Evolutionary conservation across 1,284 basidiomycete species (phyloP).

Genomic region (Austroboletus niveus): DNA sequence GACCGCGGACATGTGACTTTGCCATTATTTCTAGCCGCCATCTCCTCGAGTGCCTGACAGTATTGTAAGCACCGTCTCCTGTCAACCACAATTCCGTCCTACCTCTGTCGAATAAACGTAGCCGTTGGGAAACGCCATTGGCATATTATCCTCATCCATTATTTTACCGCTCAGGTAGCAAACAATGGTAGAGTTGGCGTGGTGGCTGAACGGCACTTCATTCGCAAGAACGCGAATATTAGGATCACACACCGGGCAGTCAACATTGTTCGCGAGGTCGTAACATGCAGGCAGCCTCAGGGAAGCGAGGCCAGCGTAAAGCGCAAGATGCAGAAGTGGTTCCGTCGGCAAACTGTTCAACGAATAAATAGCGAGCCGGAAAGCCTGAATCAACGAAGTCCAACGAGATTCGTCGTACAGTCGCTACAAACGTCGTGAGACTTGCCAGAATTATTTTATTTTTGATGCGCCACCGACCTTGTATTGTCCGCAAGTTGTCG

Average conservation of each 20-base stretch:
- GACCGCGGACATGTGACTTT: conserved; percentile 83
- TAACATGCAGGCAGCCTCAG: conserved; percentile 84
- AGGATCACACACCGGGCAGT: conserved; percentile 90
- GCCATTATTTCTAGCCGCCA: conserved; percentile 75
- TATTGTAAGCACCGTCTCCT: conserved; percentile 7
- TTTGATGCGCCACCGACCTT: conserved; percentile 44
- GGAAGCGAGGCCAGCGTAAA: conserved; percentile 86
- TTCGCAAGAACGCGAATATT: conserved; percentile 76
- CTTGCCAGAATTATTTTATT: not conserved
- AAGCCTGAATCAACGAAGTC: conserved; percentile 69
- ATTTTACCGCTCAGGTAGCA: conserved; percentile 89
- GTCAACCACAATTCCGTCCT: conserved; percentile 25
- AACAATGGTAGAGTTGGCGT: conserved; percentile 93
- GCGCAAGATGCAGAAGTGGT: conserved; percentile 80
- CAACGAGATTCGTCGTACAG: conserved; percentile 82
- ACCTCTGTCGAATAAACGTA: conserved; percentile 92
- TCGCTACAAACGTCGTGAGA: conserved; percentile 48
- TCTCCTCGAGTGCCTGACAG: conserved; percentile 75
- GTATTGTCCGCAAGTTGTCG: conserved; percentile 68
- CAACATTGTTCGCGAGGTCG: conserved; percentile 66
- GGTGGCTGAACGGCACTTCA: conserved; percentile 91
- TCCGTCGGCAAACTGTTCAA: conserved; percentile 86
- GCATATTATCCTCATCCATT: conserved; percentile 92
- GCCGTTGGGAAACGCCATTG: conserved; percentile 90
- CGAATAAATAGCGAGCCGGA: conserved; percentile 81